Conservation (phyloP, 2,329 filamentous ascomycete genomes). For the Tolypocladium cylindrosporum region DNA sequence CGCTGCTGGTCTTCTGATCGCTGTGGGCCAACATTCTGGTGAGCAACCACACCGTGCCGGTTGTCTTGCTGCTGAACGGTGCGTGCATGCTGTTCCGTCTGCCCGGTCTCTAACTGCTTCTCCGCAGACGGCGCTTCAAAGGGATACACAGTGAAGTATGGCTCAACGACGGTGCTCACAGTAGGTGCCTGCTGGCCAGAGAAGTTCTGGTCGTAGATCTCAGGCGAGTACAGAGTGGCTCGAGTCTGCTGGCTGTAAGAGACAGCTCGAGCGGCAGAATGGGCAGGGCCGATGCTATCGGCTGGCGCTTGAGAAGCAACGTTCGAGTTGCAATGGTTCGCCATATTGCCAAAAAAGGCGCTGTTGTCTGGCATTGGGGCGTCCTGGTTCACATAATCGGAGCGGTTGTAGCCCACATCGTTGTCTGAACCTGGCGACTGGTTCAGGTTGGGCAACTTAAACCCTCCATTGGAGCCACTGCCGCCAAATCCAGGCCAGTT, state of each 20-base stretch:
- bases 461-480: background rate
- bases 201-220: background rate
- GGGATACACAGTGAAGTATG: background rate
- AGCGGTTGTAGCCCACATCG: background rate
- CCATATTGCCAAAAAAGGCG: background rate
- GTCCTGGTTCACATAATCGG: background rate
- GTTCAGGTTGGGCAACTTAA: background rate
- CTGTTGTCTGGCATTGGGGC: background rate
- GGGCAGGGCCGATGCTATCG: background rate
- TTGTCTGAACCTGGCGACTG: background rate
- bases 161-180: background rate
- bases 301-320: background rate
- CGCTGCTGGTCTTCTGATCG: background rate
- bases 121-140: background rate
- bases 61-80: background rate
- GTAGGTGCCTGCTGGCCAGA: background rate
- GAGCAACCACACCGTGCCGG: background rate
- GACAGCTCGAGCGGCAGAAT: background rate
- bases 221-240: background rate
- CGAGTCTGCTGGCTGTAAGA: background rate
- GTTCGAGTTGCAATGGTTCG: background rate
- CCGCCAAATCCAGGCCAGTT: background rate
- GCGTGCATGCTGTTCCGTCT: background rate
- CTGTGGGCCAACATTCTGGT: background rate
- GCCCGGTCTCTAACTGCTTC: background rate